Evolutionary conservation across 2,329 filamentous ascomycete genomes (phyloP), one percentile per base, ranked within the genome.

Genomic region (Fonsecaea monophora): DNA sequence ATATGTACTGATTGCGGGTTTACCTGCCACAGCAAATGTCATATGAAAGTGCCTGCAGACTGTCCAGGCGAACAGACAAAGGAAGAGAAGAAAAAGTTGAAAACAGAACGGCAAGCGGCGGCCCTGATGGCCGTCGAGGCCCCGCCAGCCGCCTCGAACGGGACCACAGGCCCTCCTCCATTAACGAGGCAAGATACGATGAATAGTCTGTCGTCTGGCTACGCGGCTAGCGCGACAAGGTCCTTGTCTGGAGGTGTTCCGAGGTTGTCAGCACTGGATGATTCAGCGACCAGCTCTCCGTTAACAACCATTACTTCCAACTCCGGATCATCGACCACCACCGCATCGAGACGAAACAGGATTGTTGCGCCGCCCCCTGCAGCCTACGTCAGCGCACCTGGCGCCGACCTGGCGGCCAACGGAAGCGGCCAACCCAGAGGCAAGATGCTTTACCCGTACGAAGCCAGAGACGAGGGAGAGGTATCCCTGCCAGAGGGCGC

Each of bases 11-110:
- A 98, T 78, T 99, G 95, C 75, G 95, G 96, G 38, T 99, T 97
- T 80, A 97, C 94, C 1, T 99, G 95, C 76, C 95, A 99, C 80
- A 96, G 90, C 83, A 99, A 99, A 81, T 99, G 95, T 78, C 92
- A 99, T 82, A 95, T 99, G 90, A 99, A 98, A 80, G 95, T 98
- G 0, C 93, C 95, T 0, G 91, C 95, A 7, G 92, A 97, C 76
- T 99, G 95, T 75, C 95, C 95, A 0, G 95, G 95, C 58, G 95
- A 98, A 76, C 88, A 95, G 76, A 90, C 85, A 70, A 99, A 98
- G 79, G 95, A 98, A 69, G 94, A 97, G 74, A 94, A 90, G 82
- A 99, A 97, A 83, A 96, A 94, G 74, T 84, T 96, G 50, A 98
- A 98, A 79, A 85, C 86, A 50, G 90, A 94, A 76, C 87, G 94